Conservation (phyloP, 1,139 yeast genomes). For the Ashbya aceris region DNA sequence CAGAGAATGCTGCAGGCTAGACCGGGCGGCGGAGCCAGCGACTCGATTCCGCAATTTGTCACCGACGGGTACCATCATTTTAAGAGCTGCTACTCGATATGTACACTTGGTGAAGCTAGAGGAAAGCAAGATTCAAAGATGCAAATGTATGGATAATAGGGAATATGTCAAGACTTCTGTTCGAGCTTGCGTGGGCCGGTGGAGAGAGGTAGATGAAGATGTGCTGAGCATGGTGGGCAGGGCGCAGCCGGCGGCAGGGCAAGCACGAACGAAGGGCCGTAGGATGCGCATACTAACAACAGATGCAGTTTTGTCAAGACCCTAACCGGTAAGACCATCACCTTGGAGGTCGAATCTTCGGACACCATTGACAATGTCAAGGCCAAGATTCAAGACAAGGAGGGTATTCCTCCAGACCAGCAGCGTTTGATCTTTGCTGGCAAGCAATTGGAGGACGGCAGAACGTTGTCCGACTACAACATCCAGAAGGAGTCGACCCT, state of each 20-base stretch:
- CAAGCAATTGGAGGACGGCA: slow-evolving; percentile 89
- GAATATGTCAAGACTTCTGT: no score
- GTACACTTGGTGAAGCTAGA: slow-evolving; percentile 1
- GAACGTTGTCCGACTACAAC: slow-evolving; percentile 90
- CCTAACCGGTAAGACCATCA: slow-evolving; percentile 82
- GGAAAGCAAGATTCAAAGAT: slow-evolving; percentile 27
- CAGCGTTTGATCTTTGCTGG: slow-evolving; percentile 91
- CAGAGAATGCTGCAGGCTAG: no score
- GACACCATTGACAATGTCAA: slow-evolving; percentile 93
- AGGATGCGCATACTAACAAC: not conserved
- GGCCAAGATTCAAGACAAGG: slow-evolving; percentile 90
- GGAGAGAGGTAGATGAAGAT: no score
- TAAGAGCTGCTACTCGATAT: no score
- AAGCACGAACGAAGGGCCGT: no score
- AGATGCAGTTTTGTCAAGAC: slow-evolving; percentile 69
- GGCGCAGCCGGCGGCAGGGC: no score
- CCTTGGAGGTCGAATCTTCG: slow-evolving; percentile 89
- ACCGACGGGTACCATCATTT: not conserved
- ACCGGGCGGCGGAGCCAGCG: no score
- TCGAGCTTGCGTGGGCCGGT: no score
- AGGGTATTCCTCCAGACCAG: slow-evolving; percentile 93
- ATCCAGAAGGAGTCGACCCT: slow-evolving; percentile 89
- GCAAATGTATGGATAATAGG: slow-evolving; percentile 26
- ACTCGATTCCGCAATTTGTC: slow-evolving; percentile 6
- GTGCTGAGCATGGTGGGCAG: no score